Conservation (phyloP, 805 yeast species). For the Candida sanyiensis region DNA sequence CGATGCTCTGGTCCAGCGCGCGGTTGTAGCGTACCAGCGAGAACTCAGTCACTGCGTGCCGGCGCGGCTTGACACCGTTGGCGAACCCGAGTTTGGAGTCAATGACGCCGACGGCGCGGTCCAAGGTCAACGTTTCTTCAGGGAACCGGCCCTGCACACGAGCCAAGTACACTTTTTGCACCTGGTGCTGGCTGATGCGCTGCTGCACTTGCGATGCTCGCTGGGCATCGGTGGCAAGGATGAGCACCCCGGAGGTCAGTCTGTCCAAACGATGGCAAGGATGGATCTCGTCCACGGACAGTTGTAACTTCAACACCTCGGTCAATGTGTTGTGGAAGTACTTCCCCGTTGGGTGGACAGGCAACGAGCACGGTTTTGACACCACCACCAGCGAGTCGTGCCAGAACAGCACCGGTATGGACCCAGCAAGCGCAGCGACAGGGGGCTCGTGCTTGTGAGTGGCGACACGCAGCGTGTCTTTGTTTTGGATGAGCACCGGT, state of each 20-base stretch:
- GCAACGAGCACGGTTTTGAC: constrained; percentile 90
- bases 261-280: constrained; percentile 86
- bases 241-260: constrained; percentile 90
- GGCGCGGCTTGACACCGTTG: constrained; percentile 33
- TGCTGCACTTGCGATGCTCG: constrained; percentile 44
- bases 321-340: constrained; percentile 75
- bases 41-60: constrained; percentile 60
- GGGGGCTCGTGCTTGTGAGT: constrained; percentile 80
- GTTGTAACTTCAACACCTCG: constrained; percentile 65
- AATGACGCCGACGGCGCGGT: constrained; percentile 59
- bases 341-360: constrained; percentile 94
- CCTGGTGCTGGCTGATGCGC: constrained; percentile 55
- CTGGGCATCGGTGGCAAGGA: constrained; percentile 28
- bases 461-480: constrained; percentile 14
- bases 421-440: constrained; percentile 21
- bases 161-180: constrained; percentile 78
- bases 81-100: constrained; percentile 74
- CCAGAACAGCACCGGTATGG: constrained; percentile 38
- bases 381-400: constrained; percentile 65
- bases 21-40: constrained; percentile 24
- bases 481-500: constrained; percentile 21
- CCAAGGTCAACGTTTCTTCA: constrained; percentile 42
- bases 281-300: constrained; percentile 28
- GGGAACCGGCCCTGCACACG: constrained; percentile 86
- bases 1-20: constrained; percentile 36